These are phyloP conservation scores for Talaromyces marneffei DNA, from an alignment of 2,329 filamentous ascomycete genomes.

Conservation along the genomic window DNA sequence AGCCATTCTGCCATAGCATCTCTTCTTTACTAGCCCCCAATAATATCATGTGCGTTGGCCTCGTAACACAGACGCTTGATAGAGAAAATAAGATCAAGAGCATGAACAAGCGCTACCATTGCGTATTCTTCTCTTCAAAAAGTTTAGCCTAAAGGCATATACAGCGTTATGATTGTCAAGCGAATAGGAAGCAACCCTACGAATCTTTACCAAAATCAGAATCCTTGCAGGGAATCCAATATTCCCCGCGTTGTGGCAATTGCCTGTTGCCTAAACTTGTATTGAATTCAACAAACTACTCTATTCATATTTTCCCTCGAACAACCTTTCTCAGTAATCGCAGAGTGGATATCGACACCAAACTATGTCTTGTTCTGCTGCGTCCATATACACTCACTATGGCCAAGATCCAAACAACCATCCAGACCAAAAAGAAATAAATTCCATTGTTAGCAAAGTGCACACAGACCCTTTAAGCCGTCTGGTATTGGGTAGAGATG, in stretches of 20 bases:
- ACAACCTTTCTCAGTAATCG: not conserved
- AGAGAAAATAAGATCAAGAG: too few species aligned
- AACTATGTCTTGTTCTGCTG: not conserved
- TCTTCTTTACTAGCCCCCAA: too few species aligned
- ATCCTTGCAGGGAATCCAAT: not conserved
- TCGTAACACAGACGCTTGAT: too few species aligned
- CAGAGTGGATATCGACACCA: not conserved
- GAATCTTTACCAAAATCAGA: not conserved
- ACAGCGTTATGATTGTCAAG: not conserved
- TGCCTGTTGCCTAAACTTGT: not conserved
- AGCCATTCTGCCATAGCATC: too few species aligned
- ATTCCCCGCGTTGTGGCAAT: not conserved
- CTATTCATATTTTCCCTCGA: not conserved
- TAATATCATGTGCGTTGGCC: too few species aligned
- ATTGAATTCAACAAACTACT: not conserved
- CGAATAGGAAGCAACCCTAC: not conserved
- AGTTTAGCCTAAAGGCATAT: not conserved
- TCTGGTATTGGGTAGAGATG: not conserved
- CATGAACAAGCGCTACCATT: not conserved
- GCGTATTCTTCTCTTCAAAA: not conserved
- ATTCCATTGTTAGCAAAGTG: not conserved
- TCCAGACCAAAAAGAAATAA: slow-evolving; percentile 14
- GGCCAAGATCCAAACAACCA: slow-evolving; percentile 12
- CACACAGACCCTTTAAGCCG: not conserved
- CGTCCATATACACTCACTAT: slow-evolving; percentile 1